Conservation (phyloP, 1,284 basidiomycete genomes). For the Afroboletus lepidellus region DNA sequence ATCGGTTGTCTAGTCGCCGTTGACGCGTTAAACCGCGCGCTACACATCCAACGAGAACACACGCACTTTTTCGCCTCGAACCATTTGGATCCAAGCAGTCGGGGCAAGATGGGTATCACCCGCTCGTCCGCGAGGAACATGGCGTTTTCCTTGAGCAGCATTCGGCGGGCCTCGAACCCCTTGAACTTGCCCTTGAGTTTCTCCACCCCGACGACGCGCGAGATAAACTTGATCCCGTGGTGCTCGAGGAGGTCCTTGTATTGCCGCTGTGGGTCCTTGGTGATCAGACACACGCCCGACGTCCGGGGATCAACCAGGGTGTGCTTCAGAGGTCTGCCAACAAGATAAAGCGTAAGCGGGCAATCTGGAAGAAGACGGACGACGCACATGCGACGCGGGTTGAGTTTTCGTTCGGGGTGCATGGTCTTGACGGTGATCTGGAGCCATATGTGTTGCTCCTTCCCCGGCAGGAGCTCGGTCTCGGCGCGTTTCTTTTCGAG, state of each 20-base stretch:
- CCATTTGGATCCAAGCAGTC: constrained; percentile 86
- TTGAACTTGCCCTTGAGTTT: constrained; percentile 94
- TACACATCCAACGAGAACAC: not conserved
- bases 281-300: constrained; percentile 83
- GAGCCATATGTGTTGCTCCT: constrained; percentile 85
- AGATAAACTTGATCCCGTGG: constrained; percentile 84
- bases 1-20: constrained; percentile 75
- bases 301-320: constrained; percentile 81
- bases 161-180: constrained; percentile 85
- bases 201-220: constrained; percentile 86
- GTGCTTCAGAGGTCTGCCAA: constrained; percentile 69
- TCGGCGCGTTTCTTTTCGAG: constrained; percentile 64
- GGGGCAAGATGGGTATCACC: constrained; percentile 84
- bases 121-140: constrained; percentile 93
- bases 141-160: constrained; percentile 86
- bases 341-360: not conserved
- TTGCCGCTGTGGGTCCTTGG: constrained; percentile 93
- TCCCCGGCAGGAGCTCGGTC: constrained; percentile 73
- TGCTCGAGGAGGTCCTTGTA: constrained; percentile 90
- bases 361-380: not conserved
- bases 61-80: constrained; percentile 92
- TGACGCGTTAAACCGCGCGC: not conserved
- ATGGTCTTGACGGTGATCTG: constrained; percentile 83
- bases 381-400: constrained; percentile 81
- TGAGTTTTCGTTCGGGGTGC: constrained; percentile 72